These are phyloP conservation scores for Tremellales sp. DNA, from an alignment of 1,284 basidiomycete species.

Conservation along the genomic window DNA sequence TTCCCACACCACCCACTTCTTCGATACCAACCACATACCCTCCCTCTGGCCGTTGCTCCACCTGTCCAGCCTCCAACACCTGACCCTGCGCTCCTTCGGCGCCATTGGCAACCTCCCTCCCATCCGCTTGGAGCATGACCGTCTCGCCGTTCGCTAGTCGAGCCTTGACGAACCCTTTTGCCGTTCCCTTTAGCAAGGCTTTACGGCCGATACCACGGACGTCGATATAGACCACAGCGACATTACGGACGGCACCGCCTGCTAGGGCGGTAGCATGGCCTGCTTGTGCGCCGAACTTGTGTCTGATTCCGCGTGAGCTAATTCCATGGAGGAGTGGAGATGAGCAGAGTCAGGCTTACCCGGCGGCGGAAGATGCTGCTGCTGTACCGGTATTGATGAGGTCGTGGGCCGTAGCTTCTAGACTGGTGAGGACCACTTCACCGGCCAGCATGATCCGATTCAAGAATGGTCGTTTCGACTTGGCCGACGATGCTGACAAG, in stretches of 20 bases:
- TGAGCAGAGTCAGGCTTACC: constrained; percentile 50
- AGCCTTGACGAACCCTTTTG: constrained; percentile 46
- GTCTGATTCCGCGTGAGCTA: constrained; percentile 9
- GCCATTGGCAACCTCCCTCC: constrained; percentile 7
- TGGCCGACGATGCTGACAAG: constrained; percentile 6
- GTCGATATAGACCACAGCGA: constrained; percentile 71
- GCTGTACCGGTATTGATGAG: constrained; percentile 59
- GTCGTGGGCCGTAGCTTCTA: constrained; percentile 62
- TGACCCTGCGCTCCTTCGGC: constrained; percentile 40
- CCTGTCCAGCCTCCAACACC: constrained; percentile 63
- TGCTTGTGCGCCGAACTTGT: constrained; percentile 62
- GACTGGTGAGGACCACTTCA: constrained; percentile 66
- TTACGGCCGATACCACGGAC: constrained; percentile 64
- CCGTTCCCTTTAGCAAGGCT: constrained; percentile 58
- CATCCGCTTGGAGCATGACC: constrained; percentile 34
- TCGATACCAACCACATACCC: constrained; percentile 18
- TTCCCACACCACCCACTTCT: constrained; percentile 1
- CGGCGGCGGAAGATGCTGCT: constrained; percentile 58
- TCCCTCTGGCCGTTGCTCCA: constrained; percentile 5
- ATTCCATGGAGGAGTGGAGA: constrained; percentile 1
- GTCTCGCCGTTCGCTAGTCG: constrained; percentile 36
- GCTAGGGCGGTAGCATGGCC: constrained; percentile 58
- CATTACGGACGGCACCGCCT: constrained; percentile 62
- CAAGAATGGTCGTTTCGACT: constrained; percentile 37
- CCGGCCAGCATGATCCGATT: constrained; percentile 62